Evolutionary conservation across 2,329 filamentous ascomycete genomes (phyloP).

Genomic region (Lasiodiplodia theobromae): DNA sequence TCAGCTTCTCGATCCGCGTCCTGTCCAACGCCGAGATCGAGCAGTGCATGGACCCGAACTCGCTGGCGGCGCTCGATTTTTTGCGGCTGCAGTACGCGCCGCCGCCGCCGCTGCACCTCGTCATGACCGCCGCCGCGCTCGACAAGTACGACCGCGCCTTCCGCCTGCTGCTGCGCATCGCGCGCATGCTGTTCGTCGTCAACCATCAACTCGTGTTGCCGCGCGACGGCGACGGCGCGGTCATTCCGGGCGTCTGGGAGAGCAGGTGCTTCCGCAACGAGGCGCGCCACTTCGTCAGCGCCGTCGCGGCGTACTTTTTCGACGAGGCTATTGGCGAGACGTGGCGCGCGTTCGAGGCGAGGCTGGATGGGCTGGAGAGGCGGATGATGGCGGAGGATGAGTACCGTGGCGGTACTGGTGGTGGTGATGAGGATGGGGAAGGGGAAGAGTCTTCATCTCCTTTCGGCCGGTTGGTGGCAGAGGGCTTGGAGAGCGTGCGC

Average conservation of each 20-base stretch:
- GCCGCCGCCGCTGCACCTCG: constrained; percentile 71
- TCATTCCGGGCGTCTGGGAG: background rate
- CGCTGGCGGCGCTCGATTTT: constrained; percentile 91
- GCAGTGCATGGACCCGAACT: constrained; percentile 80
- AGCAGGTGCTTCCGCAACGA: constrained; percentile 69
- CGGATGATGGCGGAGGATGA: constrained; percentile 56
- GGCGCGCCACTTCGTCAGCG: constrained; percentile 79
- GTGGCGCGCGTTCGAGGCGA: constrained; percentile 74
- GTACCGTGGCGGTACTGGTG: constrained; percentile 43
- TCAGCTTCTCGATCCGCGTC: constrained; percentile 81
- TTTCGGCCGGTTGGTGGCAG: constrained; percentile 54
- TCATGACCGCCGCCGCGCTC: constrained; percentile 75
- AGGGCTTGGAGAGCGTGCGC: constrained; percentile 72
- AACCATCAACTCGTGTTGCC: constrained; percentile 46
- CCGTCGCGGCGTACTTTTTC: constrained; percentile 78
- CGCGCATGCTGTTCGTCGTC: constrained; percentile 80
- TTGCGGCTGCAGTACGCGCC: constrained; percentile 84
- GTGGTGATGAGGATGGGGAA: background rate
- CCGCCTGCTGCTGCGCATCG: constrained; percentile 75
- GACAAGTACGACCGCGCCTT: constrained; percentile 87
- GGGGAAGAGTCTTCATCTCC: constrained; percentile 30
- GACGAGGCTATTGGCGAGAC: constrained; percentile 76
- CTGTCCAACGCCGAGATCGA: constrained; percentile 80
- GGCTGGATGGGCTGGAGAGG: constrained; percentile 68
- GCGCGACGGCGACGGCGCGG: constrained; percentile 12